A percentile compares a stretch with the other conserved stretches of the same genome.
phyloP scores from a whole-genome alignment of 345 rosid genomes.

The Pugionium cornutum region DNA sequence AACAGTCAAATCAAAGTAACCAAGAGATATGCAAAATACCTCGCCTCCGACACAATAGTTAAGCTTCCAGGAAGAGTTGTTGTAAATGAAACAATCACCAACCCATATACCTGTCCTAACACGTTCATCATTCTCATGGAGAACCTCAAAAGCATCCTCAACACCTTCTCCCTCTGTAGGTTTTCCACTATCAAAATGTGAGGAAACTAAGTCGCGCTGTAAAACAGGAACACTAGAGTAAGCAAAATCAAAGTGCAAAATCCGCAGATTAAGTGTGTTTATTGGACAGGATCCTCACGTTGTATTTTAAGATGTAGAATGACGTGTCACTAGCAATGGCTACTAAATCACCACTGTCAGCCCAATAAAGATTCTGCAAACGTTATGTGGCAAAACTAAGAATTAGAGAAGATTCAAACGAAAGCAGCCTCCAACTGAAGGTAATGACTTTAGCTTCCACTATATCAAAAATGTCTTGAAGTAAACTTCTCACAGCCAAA shows the following conservation, averaged over 20 bases:
- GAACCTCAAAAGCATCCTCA: constrained; percentile 99
- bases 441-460: constrained; percentile 12
- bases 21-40: constrained; percentile 51
- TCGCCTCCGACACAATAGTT: constrained; percentile 99
- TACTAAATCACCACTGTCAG: constrained; percentile 97
- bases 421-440: constrained; percentile 14
- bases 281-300: constrained; percentile 52
- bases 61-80: constrained; percentile 96
- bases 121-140: constrained; percentile 97
- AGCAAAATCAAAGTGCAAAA: constrained; percentile 15
- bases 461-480: constrained; percentile 17
- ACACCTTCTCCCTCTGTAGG: constrained; percentile 96
- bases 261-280: constrained; percentile 6
- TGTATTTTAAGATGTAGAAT: constrained; percentile 93
- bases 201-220: constrained; percentile 89
- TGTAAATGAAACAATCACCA: constrained; percentile 99
- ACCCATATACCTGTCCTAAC: constrained; percentile 99
- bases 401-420: constrained; percentile 27
- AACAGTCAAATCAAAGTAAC: constrained; percentile 20
- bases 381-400: constrained; percentile 24
- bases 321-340: constrained; percentile 96
- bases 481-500: constrained; percentile 23
- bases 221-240: constrained; percentile 29
- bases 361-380: constrained; percentile 95
- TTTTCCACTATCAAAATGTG: constrained; percentile 86